These are phyloP conservation scores for Eurotiales sp. DNA, from an alignment of 2,329 filamentous ascomycete genomes.

Conservation along the genomic window DNA sequence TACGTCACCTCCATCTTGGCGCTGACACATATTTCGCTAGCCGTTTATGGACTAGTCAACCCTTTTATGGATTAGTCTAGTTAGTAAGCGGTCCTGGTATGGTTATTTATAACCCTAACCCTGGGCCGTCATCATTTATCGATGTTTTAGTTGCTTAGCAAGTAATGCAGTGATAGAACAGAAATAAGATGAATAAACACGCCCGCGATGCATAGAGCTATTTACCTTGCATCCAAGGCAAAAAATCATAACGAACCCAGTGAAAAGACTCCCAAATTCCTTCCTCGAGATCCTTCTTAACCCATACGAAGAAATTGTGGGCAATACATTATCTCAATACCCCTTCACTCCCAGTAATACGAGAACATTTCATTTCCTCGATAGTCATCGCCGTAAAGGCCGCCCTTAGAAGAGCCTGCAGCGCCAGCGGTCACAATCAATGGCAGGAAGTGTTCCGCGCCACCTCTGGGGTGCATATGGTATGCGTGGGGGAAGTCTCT, in stretches of 20 bases:
- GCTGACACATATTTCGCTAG: not conserved
- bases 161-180: too few species aligned
- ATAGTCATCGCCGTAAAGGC: slow-evolving; percentile 11
- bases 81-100: too few species aligned
- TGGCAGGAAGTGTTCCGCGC: slow-evolving; percentile 15
- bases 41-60: not conserved
- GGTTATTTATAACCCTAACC: not conserved
- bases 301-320: too few species aligned
- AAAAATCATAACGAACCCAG: too few species aligned
- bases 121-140: too few species aligned
- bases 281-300: too few species aligned
- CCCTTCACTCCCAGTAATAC: slow-evolving; percentile 11
- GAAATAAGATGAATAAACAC: too few species aligned
- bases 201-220: too few species aligned
- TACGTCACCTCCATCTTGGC: not conserved
- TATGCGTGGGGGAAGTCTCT: slow-evolving; percentile 13
- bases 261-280: too few species aligned
- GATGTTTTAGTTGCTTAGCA: too few species aligned
- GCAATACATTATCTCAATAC: too few species aligned
- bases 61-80: not conserved
- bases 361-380: slow-evolving; percentile 10
- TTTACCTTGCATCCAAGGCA: too few species aligned
- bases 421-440: slow-evolving; percentile 14
- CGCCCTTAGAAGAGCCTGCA: slow-evolving; percentile 6
- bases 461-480: slow-evolving; percentile 11